Evolutionary conservation across 2,329 filamentous ascomycete species (phyloP).

Genomic region (Cadophora sp.): DNA sequence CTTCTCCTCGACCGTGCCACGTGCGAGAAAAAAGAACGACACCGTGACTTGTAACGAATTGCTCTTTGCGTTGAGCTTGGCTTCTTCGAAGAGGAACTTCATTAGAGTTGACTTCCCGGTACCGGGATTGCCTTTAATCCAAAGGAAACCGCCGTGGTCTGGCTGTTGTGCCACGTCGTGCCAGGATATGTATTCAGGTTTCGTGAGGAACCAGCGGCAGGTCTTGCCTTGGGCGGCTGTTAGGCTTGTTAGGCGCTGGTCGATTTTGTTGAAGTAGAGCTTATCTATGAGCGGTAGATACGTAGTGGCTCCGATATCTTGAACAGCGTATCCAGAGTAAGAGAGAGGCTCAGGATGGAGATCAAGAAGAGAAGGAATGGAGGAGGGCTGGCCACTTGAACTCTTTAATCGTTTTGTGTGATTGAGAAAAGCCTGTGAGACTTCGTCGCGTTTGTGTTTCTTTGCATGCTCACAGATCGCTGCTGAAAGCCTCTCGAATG

Average conservation of each 20-base stretch:
- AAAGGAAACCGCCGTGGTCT: slow-evolving; percentile 50
- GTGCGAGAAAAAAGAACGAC: slow-evolving; percentile 45
- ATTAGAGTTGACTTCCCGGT: slow-evolving; percentile 54
- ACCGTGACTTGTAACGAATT: slow-evolving; percentile 35
- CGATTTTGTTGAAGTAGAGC: slow-evolving; percentile 49
- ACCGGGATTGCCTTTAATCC: slow-evolving; percentile 56
- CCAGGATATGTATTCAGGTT: slow-evolving; percentile 43
- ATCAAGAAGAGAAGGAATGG: neutral
- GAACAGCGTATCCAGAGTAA: slow-evolving; percentile 9
- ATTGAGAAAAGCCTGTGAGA: slow-evolving; percentile 20
- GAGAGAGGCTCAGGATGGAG: slow-evolving; percentile 14
- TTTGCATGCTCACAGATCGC: slow-evolving; percentile 40
- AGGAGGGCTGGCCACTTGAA: slow-evolving; percentile 14
- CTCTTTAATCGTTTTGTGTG: slow-evolving; percentile 28
- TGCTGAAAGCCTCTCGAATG: slow-evolving; percentile 45
- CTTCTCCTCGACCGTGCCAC: slow-evolving; percentile 49
- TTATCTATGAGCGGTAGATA: slow-evolving; percentile 44
- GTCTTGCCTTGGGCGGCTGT: slow-evolving; percentile 47
- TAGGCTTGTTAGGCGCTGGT: slow-evolving; percentile 47
- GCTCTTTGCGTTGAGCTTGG: slow-evolving; percentile 1
- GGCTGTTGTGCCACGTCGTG: slow-evolving; percentile 40
- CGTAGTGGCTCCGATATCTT: slow-evolving; percentile 27
- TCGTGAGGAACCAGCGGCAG: slow-evolving; percentile 50
- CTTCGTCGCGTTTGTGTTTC: slow-evolving; percentile 28
- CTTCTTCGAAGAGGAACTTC: slow-evolving; percentile 46